Percentiles rank a stretch among this genome's conserved stretches.
phyloP scores from a whole-genome alignment of 2,329 filamentous ascomycete species.

The Bipolaris cookei region DNA sequence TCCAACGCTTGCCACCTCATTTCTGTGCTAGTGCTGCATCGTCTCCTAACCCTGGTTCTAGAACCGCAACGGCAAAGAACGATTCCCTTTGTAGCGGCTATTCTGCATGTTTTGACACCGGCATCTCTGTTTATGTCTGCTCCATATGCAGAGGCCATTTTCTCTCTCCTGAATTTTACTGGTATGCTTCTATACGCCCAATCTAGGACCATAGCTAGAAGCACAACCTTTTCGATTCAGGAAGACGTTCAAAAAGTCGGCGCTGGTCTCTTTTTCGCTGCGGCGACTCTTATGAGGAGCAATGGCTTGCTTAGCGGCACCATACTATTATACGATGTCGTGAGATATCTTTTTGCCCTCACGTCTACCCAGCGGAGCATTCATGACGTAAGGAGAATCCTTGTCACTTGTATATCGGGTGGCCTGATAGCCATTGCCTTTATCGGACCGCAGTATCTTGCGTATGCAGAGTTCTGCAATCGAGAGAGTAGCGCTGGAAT shows the following conservation, averaged over 20 bases:
- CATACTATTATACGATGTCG: constrained; percentile 65
- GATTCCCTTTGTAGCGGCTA: constrained; percentile 71
- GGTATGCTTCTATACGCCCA: constrained; percentile 74
- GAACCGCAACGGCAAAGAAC: constrained; percentile 37
- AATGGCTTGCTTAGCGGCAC: constrained; percentile 87
- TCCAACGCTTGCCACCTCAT: constrained; percentile 78
- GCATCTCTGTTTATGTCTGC: constrained; percentile 89
- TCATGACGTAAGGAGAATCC: constrained; percentile 58
- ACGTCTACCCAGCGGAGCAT: constrained; percentile 45
- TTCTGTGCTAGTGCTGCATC: constrained; percentile 75
- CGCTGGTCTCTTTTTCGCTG: constrained; percentile 72
- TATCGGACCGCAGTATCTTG: constrained; percentile 73
- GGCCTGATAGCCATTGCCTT: constrained; percentile 70
- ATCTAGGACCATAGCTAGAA: constrained; percentile 27
- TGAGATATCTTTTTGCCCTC: constrained; percentile 49
- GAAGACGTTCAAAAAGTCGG: constrained; percentile 59
- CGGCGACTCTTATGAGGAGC: constrained; percentile 76
- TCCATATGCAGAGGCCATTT: constrained; percentile 81
- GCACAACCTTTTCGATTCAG: constrained; percentile 39
- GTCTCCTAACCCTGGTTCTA: constrained; percentile 64
- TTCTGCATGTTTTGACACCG: constrained; percentile 82
- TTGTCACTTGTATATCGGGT: constrained; percentile 70
- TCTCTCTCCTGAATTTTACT: constrained; percentile 76
- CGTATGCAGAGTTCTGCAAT: constrained; percentile 69
- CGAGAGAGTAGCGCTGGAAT: constrained; percentile 10